phyloP scores from a whole-genome alignment of 108 stramenopile genomes.

The Nitzschia inconspicua region DNA sequence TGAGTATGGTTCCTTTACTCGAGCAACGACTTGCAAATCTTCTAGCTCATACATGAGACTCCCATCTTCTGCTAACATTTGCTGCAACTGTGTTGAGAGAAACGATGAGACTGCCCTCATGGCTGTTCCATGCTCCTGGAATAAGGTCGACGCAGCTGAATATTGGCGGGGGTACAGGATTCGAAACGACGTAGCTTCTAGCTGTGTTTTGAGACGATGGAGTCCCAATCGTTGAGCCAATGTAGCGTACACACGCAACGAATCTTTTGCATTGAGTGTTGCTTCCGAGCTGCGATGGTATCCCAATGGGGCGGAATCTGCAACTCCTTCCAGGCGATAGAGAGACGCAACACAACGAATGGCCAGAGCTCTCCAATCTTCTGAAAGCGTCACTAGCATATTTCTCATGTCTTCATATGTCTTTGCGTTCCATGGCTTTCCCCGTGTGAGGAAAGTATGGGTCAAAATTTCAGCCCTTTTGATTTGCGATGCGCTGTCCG shows the following conservation, averaged over 20 bases:
- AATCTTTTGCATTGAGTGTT: conserved; percentile 44
- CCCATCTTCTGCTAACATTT: conserved; percentile 46
- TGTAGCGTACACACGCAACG: conserved; percentile 60
- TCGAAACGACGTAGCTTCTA: conserved; percentile 70
- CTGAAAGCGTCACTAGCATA: conserved; percentile 52
- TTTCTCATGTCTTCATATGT: conserved; percentile 50
- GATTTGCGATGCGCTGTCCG: conserved; percentile 54
- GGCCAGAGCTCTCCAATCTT: conserved; percentile 77
- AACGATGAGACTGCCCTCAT: conserved; percentile 49
- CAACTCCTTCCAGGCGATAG: conserved; percentile 64
- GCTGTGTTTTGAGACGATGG: conserved; percentile 57
- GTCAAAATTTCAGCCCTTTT: conserved; percentile 72
- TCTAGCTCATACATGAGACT: conserved; percentile 45
- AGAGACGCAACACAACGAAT: conserved; percentile 72
- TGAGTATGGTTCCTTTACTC: conserved; percentile 77
- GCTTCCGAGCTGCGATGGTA: conserved; percentile 4
- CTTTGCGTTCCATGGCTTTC: neutral
- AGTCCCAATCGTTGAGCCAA: conserved; percentile 70
- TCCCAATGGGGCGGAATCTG: neutral
- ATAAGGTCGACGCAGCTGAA: conserved; percentile 50
- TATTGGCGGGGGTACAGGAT: conserved; percentile 75
- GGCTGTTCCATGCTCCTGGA: conserved; percentile 41
- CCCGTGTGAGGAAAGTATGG: conserved; percentile 5
- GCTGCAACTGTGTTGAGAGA: conserved; percentile 40
- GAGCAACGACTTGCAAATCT: conserved; percentile 41